These are phyloP conservation scores for Diaporthe sp. DNA, from an alignment of 2,329 filamentous ascomycete genomes.

Conservation along the genomic window DNA sequence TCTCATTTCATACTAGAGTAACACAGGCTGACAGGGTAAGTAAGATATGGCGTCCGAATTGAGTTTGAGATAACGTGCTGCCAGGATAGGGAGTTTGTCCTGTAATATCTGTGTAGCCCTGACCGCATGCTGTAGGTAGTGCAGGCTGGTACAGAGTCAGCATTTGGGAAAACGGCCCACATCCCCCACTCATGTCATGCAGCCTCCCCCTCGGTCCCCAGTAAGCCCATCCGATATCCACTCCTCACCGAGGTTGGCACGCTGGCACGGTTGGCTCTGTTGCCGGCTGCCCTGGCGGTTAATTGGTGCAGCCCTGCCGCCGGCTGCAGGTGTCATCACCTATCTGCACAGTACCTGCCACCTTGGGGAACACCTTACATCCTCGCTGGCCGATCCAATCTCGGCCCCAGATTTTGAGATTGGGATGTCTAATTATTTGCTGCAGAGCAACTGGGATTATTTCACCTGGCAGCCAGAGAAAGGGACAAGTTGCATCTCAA, in stretches of 20 bases:
- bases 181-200: not conserved
- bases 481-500: not conserved
- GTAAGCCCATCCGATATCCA: constrained; percentile 2
- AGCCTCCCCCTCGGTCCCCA: not conserved
- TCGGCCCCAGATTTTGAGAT: constrained; percentile 1
- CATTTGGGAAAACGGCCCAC: not conserved
- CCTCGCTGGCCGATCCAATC: not conserved
- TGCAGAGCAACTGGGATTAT: not conserved
- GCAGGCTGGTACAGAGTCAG: not conserved
- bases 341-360: not conserved
- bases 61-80: constrained; percentile 26
- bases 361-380: not conserved
- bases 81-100: not conserved
- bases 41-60: constrained; percentile 15
- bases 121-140: not conserved
- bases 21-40: too few species aligned
- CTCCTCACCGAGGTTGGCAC: not conserved
- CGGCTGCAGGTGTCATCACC: constrained; percentile 8
- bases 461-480: too few species aligned
- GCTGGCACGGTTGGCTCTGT: too few species aligned
- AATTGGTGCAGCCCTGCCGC: not conserved
- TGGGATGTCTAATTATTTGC: not conserved
- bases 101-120: not conserved
- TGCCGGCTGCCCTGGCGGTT: not conserved
- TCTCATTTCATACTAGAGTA: not conserved